These are phyloP conservation scores for Fusarium secorum DNA, from an alignment of 2,329 filamentous ascomycete genomes.

Conservation along the genomic window DNA sequence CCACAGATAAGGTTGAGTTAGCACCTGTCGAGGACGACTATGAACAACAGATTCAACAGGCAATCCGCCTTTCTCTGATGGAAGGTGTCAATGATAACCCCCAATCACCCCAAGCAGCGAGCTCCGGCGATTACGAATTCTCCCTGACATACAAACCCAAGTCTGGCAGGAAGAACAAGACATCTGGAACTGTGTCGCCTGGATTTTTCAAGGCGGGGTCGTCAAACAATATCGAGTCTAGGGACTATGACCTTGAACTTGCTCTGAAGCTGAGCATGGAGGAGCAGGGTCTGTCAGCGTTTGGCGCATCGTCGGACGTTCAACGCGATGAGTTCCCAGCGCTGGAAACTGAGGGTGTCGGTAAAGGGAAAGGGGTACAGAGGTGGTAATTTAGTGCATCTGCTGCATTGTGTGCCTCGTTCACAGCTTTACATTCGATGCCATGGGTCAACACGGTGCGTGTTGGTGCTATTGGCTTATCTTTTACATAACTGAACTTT, in stretches of 20 bases:
- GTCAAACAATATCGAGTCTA: conserved; percentile 29
- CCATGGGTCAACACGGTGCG: not conserved
- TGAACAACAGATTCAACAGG: conserved; percentile 68
- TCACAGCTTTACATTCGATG: not conserved
- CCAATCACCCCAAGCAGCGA: conserved; percentile 55
- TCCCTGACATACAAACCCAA: conserved; percentile 58
- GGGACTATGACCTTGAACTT: conserved; percentile 66
- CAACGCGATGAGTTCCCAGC: conserved; percentile 52
- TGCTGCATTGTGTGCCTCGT: not conserved
- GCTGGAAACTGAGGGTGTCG: conserved; percentile 51
- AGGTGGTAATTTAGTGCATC: conserved; percentile 37
- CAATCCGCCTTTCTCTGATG: conserved; percentile 67
- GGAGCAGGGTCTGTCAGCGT: conserved; percentile 53
- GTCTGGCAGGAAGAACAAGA: conserved; percentile 51
- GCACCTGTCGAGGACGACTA: conserved; percentile 57
- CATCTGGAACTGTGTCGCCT: conserved; percentile 45
- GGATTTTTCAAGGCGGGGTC: conserved; percentile 46
- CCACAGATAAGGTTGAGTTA: conserved; percentile 15
- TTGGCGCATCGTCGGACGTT: conserved; percentile 11
- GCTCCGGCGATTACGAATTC: conserved; percentile 60
- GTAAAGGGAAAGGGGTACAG: conserved; percentile 53
- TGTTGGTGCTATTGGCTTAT: not conserved
- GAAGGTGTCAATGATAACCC: conserved; percentile 60
- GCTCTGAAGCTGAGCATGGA: conserved; percentile 68
- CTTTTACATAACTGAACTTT: conserved; percentile 5